A percentile compares a stretch with the other conserved stretches of the same genome.
Evolutionary conservation across 305 asterid species (phyloP).

Genomic region (Solanum chacoense): DNA sequence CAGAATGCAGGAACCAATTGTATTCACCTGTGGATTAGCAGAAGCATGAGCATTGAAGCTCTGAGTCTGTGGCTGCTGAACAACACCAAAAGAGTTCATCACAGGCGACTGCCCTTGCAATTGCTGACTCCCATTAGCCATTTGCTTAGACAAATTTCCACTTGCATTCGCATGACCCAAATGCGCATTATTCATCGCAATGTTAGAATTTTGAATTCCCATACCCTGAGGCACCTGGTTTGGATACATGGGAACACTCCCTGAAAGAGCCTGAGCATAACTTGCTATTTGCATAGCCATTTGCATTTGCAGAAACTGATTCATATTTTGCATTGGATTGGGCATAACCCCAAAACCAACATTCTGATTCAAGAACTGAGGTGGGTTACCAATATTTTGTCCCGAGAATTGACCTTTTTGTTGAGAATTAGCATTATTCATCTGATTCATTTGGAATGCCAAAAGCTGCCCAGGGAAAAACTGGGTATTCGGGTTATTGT

Average conservation of each 20-base stretch:
- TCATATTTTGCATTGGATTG: slow-evolving; percentile 40
- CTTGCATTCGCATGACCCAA: slow-evolving; percentile 20
- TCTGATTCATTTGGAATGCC: slow-evolving; percentile 27
- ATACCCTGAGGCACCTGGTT: slow-evolving; percentile 6
- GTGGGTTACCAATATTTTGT: slow-evolving; percentile 25
- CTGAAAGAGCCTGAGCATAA: slow-evolving; percentile 3
- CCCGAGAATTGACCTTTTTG: slow-evolving; percentile 26
- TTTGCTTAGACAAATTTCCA: slow-evolving; percentile 23
- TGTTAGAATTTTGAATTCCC: slow-evolving; percentile 28
- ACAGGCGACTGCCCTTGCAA: slow-evolving; percentile 9
- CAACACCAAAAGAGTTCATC: slow-evolving; percentile 15
- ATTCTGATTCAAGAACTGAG: slow-evolving; percentile 27
- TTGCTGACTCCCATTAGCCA: slow-evolving; percentile 13
- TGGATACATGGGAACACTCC: background rate
- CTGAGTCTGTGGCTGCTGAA: slow-evolving; percentile 23
- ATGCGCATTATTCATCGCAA: slow-evolving; percentile 24
- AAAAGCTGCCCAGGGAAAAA: slow-evolving; percentile 25
- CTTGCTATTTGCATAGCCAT: slow-evolving; percentile 31
- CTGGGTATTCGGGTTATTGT: slow-evolving; percentile 21
- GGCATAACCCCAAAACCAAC: slow-evolving; percentile 16
- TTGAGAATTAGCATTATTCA: slow-evolving; percentile 7
- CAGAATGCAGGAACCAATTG: background rate
- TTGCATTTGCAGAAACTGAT: slow-evolving; percentile 43
- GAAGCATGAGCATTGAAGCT: slow-evolving; percentile 21
- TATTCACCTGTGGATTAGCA: slow-evolving; percentile 38